Evolutionary conservation across 2,329 filamentous ascomycete species (phyloP).

Genomic region (Didymella pomorum): DNA sequence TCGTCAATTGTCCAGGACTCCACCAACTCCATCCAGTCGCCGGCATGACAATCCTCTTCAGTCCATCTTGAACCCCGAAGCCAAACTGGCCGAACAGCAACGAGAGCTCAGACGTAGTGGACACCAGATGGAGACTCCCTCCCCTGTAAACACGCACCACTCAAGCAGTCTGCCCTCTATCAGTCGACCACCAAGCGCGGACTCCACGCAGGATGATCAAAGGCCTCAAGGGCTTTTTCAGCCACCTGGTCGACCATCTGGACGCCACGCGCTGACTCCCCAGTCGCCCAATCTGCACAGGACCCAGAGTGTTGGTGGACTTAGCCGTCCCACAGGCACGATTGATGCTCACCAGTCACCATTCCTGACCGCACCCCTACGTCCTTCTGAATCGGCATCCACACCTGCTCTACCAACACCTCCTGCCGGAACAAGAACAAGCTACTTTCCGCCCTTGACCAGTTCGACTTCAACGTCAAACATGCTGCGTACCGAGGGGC

Average conservation of each 20-base stretch:
- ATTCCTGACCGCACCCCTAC: constrained; percentile 54
- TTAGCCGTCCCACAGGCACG: constrained; percentile 55
- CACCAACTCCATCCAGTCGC: constrained; percentile 43
- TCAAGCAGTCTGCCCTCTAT: constrained; percentile 45
- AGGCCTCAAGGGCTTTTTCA: constrained; percentile 36
- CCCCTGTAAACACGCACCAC: constrained; percentile 48
- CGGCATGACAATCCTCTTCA: constrained; percentile 49
- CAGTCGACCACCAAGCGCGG: constrained; percentile 47
- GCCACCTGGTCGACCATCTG: constrained; percentile 35
- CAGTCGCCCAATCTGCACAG: constrained; percentile 63
- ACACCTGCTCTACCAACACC: constrained; percentile 59
- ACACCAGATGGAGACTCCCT: constrained; percentile 55
- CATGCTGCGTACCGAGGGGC: constrained; percentile 35
- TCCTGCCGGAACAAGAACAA: constrained; percentile 48
- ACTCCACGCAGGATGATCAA: constrained; percentile 40
- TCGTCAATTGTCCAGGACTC: constrained; percentile 46
- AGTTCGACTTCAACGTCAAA: constrained; percentile 46
- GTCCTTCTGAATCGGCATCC: constrained; percentile 54
- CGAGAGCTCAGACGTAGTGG: constrained; percentile 52
- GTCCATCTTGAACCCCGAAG: constrained; percentile 57
- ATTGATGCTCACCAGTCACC: constrained; percentile 60
- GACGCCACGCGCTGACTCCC: constrained; percentile 65
- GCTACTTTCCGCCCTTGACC: constrained; percentile 45
- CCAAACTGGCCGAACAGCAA: constrained; percentile 44
- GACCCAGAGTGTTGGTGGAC: constrained; percentile 58